Percentiles rank a stretch among this genome's conserved stretches.
These are phyloP conservation scores for Macrolepiota fuliginosa DNA, from an alignment of 768 basidiomycete genomes.

Conservation along the genomic window DNA sequence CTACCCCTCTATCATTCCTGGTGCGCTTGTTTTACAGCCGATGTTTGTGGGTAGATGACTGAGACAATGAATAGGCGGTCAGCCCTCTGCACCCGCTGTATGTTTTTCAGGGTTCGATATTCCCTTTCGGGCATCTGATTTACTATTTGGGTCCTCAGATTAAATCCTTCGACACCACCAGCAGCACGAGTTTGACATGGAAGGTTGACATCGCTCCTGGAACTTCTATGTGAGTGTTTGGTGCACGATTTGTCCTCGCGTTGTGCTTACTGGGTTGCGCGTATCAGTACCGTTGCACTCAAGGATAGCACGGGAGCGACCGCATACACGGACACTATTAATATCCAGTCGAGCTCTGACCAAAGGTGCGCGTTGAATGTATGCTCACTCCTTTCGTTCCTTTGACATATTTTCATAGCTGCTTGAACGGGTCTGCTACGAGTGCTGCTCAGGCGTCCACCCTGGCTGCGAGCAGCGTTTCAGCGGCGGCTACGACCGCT, in stretches of 20 bases:
- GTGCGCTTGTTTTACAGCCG: slow-evolving; percentile 32
- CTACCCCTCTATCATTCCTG: slow-evolving; percentile 59
- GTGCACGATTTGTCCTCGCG: neutral
- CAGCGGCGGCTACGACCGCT: slow-evolving; percentile 4
- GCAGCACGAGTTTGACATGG: slow-evolving; percentile 51
- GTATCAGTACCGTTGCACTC: slow-evolving; percentile 46
- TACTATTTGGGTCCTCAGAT: slow-evolving; percentile 37
- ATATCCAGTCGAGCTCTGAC: slow-evolving; percentile 34
- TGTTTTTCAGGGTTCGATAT: slow-evolving; percentile 17
- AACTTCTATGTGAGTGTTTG: slow-evolving; percentile 43
- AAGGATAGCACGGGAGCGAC: slow-evolving; percentile 57
- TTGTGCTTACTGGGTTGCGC: neutral
- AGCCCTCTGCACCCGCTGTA: slow-evolving; percentile 51
- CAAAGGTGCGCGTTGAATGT: slow-evolving; percentile 26
- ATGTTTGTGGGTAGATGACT: neutral
- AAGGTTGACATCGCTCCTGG: slow-evolving; percentile 42
- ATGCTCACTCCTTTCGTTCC: neutral
- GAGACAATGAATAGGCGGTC: slow-evolving; percentile 40
- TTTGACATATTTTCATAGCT: neutral
- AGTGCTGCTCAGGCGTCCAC: neutral
- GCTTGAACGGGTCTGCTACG: neutral
- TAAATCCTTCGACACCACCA: slow-evolving; percentile 47
- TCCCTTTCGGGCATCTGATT: slow-evolving; percentile 14
- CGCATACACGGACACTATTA: slow-evolving; percentile 52
- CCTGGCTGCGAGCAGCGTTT: neutral